Base-by-base conservation (phyloP, 1,284 basidiomycete genomes). In the Apiotrichum sp. region DNA sequence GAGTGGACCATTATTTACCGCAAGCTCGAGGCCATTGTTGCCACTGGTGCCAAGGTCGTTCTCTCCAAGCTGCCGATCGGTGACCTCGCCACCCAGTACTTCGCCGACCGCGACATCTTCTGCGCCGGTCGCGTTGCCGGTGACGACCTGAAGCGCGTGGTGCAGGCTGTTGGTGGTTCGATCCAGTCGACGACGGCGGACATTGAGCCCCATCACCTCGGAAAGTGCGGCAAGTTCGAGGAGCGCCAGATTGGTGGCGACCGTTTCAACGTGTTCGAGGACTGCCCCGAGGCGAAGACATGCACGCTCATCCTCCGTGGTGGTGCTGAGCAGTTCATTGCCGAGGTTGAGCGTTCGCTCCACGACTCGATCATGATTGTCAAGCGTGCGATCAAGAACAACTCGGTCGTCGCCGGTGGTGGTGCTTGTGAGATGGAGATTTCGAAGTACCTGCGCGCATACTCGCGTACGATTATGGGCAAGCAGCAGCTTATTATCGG, bases 321-420 rank as follows among this genome's bases (percentile, higher is more conserved):
- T 59, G 96, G 96, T 29, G 96, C 96, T 0, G 93, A 98, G 72
- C 96, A 99, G 75, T 98, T 99, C 76, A 98, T 98, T 62, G 92
- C 93, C 66, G 96, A 98, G 76, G 93, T 98, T 9, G 95, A 98
- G 77, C 81, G 96, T 56, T 93, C 89, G 83, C 78, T 99, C 66
- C 95, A 99, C 73, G 96, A 99, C 72, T 93, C 95, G 3, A 95
- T 98, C 72, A 98, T 98, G 95, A 93, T 99, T 36, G 96, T 99
- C 48, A 96, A 96, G 78, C 83, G 96, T 45, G 93, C 96, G 7
- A 88, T 99, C 67, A 89, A 88, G 75, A 98, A 93, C 75, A 91
- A 89, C 57, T 87, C 93, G 59, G 87, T 99, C 51, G 96, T 99
- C 34, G 96, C 95, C 6, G 96, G 96, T 51, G 96, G 96, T 61